Percentiles rank a stretch among this genome's conserved stretches.
Conservation (phyloP, 371 early-diverging fungal genomes). For the Fennellomyces sp. region DNA sequence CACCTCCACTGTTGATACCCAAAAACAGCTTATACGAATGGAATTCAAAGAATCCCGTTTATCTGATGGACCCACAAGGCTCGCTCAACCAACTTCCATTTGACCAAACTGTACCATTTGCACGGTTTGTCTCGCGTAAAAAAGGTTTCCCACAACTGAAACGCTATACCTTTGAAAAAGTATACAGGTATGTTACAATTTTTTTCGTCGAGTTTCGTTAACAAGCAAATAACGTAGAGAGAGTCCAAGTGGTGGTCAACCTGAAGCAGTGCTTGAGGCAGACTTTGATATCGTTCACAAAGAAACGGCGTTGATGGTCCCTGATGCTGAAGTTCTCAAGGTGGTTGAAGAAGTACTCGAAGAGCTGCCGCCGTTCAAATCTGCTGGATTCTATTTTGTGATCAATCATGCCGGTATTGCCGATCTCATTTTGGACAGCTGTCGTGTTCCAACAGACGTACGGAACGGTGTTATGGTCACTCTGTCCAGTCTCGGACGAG, state of each 20-base stretch:
- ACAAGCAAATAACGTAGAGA: conserved; percentile 34
- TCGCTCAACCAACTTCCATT: conserved; percentile 86
- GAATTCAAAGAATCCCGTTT: conserved; percentile 72
- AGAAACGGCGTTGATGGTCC: conserved; percentile 67
- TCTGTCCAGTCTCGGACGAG: conserved; percentile 61
- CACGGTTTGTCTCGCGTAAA: conserved; percentile 78
- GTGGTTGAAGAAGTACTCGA: conserved; percentile 86
- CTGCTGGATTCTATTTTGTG: conserved; percentile 58
- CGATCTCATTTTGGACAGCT: conserved; percentile 65
- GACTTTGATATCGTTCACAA: conserved; percentile 92
- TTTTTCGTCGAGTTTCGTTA: not conserved
- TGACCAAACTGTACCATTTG: conserved; percentile 94
- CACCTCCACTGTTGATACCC: conserved; percentile 86
- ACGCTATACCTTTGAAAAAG: conserved; percentile 85
- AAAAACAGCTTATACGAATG: conserved; percentile 73
- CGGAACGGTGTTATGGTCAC: conserved; percentile 60
- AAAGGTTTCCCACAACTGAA: conserved; percentile 76
- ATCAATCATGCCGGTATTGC: conserved; percentile 64
- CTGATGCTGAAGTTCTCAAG: conserved; percentile 91
- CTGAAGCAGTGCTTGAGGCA: conserved; percentile 76
- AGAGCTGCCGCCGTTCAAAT: conserved; percentile 71
- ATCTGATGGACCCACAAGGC: conserved; percentile 83
- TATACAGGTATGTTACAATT: conserved; percentile 60
- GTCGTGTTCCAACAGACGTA: conserved; percentile 62
- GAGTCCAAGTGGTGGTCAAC: conserved; percentile 80